These are phyloP conservation scores for Lichenothelia convexa DNA, from an alignment of 495 filamentous ascomycete species.

Conservation along the genomic window DNA sequence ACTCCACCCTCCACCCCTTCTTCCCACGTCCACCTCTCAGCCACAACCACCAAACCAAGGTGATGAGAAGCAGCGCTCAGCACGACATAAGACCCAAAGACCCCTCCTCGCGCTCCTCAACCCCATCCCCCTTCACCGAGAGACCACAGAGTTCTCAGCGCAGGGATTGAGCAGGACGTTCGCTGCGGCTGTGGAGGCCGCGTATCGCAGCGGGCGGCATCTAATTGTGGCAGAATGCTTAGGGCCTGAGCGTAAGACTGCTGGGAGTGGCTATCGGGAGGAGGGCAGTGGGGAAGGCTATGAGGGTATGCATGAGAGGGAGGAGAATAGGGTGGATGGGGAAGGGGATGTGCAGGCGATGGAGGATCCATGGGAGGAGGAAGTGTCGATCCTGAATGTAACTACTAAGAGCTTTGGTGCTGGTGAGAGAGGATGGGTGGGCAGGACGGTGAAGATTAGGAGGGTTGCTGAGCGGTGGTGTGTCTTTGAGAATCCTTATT, in stretches of 20 bases:
- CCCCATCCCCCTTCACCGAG: slow-evolving; percentile 45
- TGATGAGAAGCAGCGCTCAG: background rate
- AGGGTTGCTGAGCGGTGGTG: slow-evolving; percentile 59
- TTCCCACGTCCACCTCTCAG: too few relatives aligned
- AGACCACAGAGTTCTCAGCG: slow-evolving; percentile 63
- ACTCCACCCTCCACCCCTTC: too few relatives aligned
- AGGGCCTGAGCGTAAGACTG: background rate
- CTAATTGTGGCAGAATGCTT: slow-evolving; percentile 17
- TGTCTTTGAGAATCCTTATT: slow-evolving; percentile 36
- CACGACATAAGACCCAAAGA: background rate
- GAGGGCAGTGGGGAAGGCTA: background rate
- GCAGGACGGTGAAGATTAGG: slow-evolving; percentile 46
- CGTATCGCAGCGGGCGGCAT: slow-evolving; percentile 11
- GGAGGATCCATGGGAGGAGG: slow-evolving; percentile 20
- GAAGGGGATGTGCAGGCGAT: slow-evolving; percentile 10
- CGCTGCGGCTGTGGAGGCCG: slow-evolving; percentile 48
- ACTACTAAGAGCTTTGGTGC: slow-evolving; percentile 22
- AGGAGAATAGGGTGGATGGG: slow-evolving; percentile 21
- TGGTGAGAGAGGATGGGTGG: slow-evolving; percentile 41
- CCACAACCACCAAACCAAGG: background rate
- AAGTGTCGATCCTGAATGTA: slow-evolving; percentile 23
- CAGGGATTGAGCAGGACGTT: slow-evolving; percentile 61
- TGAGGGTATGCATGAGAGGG: slow-evolving; percentile 12
- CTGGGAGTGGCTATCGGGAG: slow-evolving; percentile 6
- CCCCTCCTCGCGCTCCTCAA: slow-evolving; percentile 44